Percentiles rank a stretch among this genome's conserved stretches.
phyloP scores from a whole-genome alignment of 768 basidiomycete genomes.

The Lactarius akahatsu region DNA sequence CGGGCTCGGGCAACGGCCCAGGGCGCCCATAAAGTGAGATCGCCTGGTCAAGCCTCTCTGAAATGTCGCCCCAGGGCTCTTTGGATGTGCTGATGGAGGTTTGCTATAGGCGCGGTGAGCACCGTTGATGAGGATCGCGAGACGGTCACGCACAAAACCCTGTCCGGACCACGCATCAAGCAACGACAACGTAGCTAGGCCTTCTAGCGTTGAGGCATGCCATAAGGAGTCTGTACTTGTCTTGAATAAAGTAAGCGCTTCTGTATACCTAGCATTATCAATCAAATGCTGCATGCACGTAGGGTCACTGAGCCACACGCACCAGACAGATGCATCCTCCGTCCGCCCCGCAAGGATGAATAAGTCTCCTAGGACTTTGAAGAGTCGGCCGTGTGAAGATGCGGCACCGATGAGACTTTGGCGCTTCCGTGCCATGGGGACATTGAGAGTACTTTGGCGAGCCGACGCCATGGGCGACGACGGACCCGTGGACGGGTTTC shows the following conservation, averaged over 20 bases:
- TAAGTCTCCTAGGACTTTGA: slow-evolving; percentile 86
- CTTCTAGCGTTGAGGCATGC: slow-evolving; percentile 89
- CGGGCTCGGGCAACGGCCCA: slow-evolving; percentile 45
- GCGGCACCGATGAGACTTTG: slow-evolving; percentile 61
- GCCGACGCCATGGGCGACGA: slow-evolving; percentile 35
- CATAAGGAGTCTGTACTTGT: slow-evolving; percentile 74
- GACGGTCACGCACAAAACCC: slow-evolving; percentile 55
- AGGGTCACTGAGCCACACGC: slow-evolving; percentile 29
- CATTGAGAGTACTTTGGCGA: slow-evolving; percentile 55
- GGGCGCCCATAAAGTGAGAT: slow-evolving; percentile 58
- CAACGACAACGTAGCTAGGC: slow-evolving; percentile 72
- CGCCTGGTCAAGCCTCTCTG: slow-evolving; percentile 67
- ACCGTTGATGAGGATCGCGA: neutral
- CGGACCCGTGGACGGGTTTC: slow-evolving; percentile 53
- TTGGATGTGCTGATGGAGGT: slow-evolving; percentile 35
- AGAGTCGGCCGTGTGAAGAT: slow-evolving; percentile 81
- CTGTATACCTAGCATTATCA: slow-evolving; percentile 65
- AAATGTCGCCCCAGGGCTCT: slow-evolving; percentile 75
- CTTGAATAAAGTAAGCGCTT: slow-evolving; percentile 78
- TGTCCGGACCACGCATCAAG: slow-evolving; percentile 86
- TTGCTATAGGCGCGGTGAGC: slow-evolving; percentile 19
- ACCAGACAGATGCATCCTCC: slow-evolving; percentile 82
- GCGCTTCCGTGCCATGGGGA: slow-evolving; percentile 53
- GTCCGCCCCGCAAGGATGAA: slow-evolving; percentile 85
- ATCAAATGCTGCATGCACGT: slow-evolving; percentile 28